phyloP scores from a whole-genome alignment of 2,329 filamentous ascomycete species.

The Talaromyces sp. region DNA sequence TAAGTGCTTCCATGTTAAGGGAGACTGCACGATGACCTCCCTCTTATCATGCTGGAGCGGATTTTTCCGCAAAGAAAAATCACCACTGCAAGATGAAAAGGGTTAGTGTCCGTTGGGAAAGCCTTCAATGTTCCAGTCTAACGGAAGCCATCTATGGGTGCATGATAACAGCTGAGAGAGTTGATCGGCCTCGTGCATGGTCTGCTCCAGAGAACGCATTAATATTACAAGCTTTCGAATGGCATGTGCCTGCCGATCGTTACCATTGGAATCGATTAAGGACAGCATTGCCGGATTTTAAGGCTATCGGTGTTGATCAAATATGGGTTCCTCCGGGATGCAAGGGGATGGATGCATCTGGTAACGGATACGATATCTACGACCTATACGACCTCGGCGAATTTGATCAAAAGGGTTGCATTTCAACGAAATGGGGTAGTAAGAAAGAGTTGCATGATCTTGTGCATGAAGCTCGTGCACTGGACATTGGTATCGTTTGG shows the following conservation, averaged over 20 bases:
- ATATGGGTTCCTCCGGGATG: constrained; percentile 73
- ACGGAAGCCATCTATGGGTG: not conserved
- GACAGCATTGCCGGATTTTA: constrained; percentile 56
- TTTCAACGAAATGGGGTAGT: constrained; percentile 69
- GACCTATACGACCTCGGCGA: constrained; percentile 72
- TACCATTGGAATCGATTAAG: constrained; percentile 65
- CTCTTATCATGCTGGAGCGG: constrained; percentile 10
- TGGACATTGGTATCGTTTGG: constrained; percentile 64
- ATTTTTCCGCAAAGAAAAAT: constrained; percentile 4
- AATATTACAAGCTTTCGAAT: constrained; percentile 73
- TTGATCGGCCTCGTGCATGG: constrained; percentile 36
- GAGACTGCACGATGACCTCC: constrained; percentile 4
- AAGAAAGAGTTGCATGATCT: constrained; percentile 63
- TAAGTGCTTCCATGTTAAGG: too few species aligned
- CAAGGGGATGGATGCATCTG: constrained; percentile 63
- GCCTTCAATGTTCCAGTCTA: not conserved
- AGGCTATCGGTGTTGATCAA: constrained; percentile 62
- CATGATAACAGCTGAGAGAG: constrained; percentile 15
- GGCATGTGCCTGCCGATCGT: constrained; percentile 66
- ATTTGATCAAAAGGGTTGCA: constrained; percentile 69
- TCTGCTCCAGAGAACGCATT: constrained; percentile 43
- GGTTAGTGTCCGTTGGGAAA: not conserved
- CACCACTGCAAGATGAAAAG: constrained; percentile 4
- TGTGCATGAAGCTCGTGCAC: constrained; percentile 52
- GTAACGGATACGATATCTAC: constrained; percentile 71